Base-by-base conservation (phyloP, 768 basidiomycete genomes). In the Lentinula boryana region DNA sequence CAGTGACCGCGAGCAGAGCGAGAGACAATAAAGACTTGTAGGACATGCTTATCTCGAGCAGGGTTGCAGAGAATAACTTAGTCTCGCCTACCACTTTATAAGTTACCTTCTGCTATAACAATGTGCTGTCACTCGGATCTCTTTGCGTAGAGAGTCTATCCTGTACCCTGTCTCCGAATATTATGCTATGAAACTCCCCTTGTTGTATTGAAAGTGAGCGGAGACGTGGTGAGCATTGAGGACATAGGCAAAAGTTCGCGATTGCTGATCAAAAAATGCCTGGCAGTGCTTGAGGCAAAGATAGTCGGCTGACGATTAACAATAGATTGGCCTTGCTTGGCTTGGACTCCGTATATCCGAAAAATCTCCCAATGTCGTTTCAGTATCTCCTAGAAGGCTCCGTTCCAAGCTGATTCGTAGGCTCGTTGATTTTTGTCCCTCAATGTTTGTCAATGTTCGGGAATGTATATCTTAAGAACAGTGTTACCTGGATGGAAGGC, bases 1-100 rank as follows among this genome's bases (percentile, higher is more conserved):
- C 16, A 55, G 64, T 61, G 32, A 63, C 62, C 12, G 67, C 66
- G 13, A 65, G 38, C 46, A 64, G 63, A 59, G 66, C 58, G 8
- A 58, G 21, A 43, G 63, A 58, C 23, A 65, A 61, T 54, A 63
- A 58, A 46, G 64, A 59, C 60, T 65, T 40, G 40, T 23, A 44
- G 40, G 23, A 7, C 55, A 56, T 56, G 18, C n/a, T 15, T 12
- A 23, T 48, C 46, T 18, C 21, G 7, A 48, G 10, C 46, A 48
- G 36, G 5, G 21, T 48, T 48, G 5, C 43, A 18, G 43, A 44
- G 43, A 16, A 4, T 5, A 9, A 9, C 4, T 36, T 10, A 23
- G 21, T 9, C 27, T 27, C 10, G 4, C 18, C 9, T 48, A 9
- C n/a, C 7, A 16, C 50, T 31, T 12, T 43, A 48, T 38, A 54